Percentiles rank a stretch among this genome's conserved stretches.
Conservation (phyloP, 192 early-diverging fungal species). For the Backusella parvicylindrica region DNA sequence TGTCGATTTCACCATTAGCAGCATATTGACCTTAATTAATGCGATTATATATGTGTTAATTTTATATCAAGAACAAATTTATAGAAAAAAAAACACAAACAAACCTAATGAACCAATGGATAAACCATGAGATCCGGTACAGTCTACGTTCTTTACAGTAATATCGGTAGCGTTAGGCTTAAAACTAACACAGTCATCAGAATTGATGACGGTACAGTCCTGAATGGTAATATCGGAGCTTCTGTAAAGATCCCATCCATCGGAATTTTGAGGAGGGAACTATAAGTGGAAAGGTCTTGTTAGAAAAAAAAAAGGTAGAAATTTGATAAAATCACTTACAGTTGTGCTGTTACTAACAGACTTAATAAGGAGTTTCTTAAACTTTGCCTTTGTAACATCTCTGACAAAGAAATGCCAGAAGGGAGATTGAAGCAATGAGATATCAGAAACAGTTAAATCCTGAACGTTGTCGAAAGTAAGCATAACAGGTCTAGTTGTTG, state of each 20-base stretch:
- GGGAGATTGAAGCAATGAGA: not conserved
- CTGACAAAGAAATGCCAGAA: conserved; percentile 8
- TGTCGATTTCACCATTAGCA: conserved; percentile 10
- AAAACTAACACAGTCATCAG: conserved; percentile 23
- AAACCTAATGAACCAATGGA: conserved; percentile 15
- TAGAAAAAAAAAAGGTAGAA: not conserved
- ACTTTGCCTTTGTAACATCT: not conserved
- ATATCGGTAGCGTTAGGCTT: conserved; percentile 21
- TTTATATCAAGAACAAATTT: too few species aligned
- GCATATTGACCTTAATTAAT: conserved; percentile 15
- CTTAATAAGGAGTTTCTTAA: not conserved
- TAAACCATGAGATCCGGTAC: conserved; percentile 29
- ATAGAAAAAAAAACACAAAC: not conserved
- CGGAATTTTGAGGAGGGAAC: conserved; percentile 18
- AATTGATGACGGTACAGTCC: conserved; percentile 20
- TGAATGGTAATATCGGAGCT: conserved; percentile 15
- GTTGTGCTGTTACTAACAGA: not conserved
- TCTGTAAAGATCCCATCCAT: conserved; percentile 23
- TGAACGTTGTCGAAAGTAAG: conserved; percentile 2
- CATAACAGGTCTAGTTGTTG: conserved; percentile 10
- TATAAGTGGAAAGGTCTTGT: not conserved
- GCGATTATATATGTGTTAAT: not conserved
- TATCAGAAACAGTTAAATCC: not conserved
- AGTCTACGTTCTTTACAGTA: conserved; percentile 18
- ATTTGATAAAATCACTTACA: not conserved